Base-by-base conservation (phyloP, 164 flowering plant genomes). In the Vitis riparia region DNA sequence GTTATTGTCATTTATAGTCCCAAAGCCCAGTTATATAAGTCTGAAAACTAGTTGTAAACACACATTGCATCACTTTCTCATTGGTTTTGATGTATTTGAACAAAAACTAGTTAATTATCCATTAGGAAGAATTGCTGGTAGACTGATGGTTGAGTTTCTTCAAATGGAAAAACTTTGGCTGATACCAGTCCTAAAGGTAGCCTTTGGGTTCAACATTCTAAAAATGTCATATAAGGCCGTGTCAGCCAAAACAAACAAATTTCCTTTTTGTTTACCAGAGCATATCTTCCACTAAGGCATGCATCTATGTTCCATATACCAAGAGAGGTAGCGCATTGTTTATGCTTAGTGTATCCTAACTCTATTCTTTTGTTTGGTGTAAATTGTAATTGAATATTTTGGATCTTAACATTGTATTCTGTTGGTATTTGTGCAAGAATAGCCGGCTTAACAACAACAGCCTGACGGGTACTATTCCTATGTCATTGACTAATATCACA, bases 381-480 rank as follows among this genome's bases (percentile, higher is more conserved):
- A 11, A 17, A 9, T 30, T 61, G 3, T 51, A 1, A 50, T 62
- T 53, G 12, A 9, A 16, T n/a, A 16, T 62, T 67, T 56, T 27
- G 23, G 44, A 17, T 65, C 61, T 78, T 67, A 68, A 48, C 17
- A 12, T 55, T 60, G 51, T 30, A 19, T 64, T 47, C 32, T 57
- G 15, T 52, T 51, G 16, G 5, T 17, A 51, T 76, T 66, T 73
- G 72, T 80, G 83, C 27, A 75, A 80, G 82, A 76, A 74, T 76
- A 87, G 90, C 62, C 82, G 90, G 74, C 84, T 87, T 50, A 87
- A 87, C 74, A 87, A 87, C 81, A 87, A 87, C 82, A 82, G 80
- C 68, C 64, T 87, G 75, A 71, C 72, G 1, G 91, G 91, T 63
- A 76, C 73, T 0, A 87, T 87, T 75, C 91, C 91, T 5, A 69